Percentiles rank a stretch among this genome's conserved stretches.
Conservation (phyloP, 768 basidiomycete species). For the Psilocybe subaeruginosa region DNA sequence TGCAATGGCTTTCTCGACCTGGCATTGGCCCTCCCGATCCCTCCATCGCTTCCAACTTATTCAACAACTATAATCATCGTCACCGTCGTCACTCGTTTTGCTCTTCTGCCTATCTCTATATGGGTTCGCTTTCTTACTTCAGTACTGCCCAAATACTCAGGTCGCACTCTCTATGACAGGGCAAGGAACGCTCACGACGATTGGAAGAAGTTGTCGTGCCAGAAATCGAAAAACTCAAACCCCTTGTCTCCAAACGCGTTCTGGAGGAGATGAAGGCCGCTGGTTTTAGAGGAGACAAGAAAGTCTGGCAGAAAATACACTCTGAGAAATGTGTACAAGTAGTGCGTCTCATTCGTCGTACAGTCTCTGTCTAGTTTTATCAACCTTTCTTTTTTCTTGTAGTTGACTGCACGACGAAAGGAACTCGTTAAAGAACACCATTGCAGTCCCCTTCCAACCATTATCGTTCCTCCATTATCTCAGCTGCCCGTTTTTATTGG, state of each 20-base stretch:
- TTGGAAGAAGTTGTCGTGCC: constrained; percentile 66
- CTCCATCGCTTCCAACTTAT: constrained; percentile 69
- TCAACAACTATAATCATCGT: constrained; percentile 75
- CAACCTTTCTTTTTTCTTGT: neutral
- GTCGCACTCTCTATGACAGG: constrained; percentile 39
- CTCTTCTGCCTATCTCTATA: constrained; percentile 70
- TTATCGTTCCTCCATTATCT: constrained; percentile 60
- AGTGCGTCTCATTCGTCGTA: constrained; percentile 36
- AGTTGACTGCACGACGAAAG: constrained; percentile 59
- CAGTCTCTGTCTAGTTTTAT: neutral
- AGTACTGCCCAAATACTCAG: constrained; percentile 9
- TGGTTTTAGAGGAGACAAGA: constrained; percentile 57
- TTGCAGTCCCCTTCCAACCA: constrained; percentile 60
- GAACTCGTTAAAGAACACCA: constrained; percentile 62
- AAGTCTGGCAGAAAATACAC: constrained; percentile 51
- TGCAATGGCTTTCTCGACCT: constrained; percentile 77
- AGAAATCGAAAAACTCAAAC: constrained; percentile 52
- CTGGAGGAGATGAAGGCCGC: constrained; percentile 57
- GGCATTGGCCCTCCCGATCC: constrained; percentile 73
- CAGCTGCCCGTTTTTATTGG: constrained; percentile 77
- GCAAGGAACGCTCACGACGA: constrained; percentile 60
- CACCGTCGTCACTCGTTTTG: constrained; percentile 62
- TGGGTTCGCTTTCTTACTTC: constrained; percentile 56
- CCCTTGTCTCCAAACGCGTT: constrained; percentile 41
- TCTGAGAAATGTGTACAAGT: constrained; percentile 47